These are phyloP conservation scores for Mucor irregularis DNA, from an alignment of 371 early-diverging fungal species.

Conservation along the genomic window DNA sequence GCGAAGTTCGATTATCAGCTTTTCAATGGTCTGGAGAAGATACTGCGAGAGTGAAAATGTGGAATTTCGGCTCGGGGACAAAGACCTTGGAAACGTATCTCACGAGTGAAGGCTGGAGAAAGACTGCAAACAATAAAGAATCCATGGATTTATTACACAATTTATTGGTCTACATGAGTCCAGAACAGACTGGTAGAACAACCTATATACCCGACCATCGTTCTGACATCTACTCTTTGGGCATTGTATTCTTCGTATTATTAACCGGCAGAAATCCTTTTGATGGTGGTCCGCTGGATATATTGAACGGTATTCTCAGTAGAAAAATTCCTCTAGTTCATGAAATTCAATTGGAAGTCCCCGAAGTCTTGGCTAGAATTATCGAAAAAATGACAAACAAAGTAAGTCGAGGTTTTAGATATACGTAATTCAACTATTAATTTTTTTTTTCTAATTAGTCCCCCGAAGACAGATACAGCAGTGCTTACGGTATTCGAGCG, in stretches of 20 bases:
- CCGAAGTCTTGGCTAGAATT: slow-evolving; percentile 45
- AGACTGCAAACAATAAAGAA: slow-evolving; percentile 37
- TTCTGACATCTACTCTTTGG: slow-evolving; percentile 58
- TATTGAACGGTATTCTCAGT: slow-evolving; percentile 53
- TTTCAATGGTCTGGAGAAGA: slow-evolving; percentile 46
- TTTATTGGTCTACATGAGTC: slow-evolving; percentile 41
- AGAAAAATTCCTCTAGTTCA: slow-evolving; percentile 45
- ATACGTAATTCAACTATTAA: background rate
- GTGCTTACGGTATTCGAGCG: slow-evolving; percentile 54
- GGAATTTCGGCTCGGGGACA: slow-evolving; percentile 40
- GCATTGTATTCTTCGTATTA: slow-evolving; percentile 53
- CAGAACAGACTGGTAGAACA: slow-evolving; percentile 61
- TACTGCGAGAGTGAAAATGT: slow-evolving; percentile 33
- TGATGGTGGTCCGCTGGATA: slow-evolving; percentile 55
- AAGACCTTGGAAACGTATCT: slow-evolving; percentile 37
- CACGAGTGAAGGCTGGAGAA: slow-evolving; percentile 50
- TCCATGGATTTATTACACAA: slow-evolving; percentile 26
- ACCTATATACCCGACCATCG: slow-evolving; percentile 58
- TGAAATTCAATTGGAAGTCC: slow-evolving; percentile 52
- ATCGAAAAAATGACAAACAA: slow-evolving; percentile 61
- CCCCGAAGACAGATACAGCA: slow-evolving; percentile 58
- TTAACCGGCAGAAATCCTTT: slow-evolving; percentile 55
- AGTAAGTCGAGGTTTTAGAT: slow-evolving; percentile 22
- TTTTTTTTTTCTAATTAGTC: slow-evolving; percentile 31
- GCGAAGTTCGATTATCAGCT: slow-evolving; percentile 39